Evolutionary conservation across 2,329 filamentous ascomycete genomes (phyloP).

Genomic region (Alternaria sp.): DNA sequence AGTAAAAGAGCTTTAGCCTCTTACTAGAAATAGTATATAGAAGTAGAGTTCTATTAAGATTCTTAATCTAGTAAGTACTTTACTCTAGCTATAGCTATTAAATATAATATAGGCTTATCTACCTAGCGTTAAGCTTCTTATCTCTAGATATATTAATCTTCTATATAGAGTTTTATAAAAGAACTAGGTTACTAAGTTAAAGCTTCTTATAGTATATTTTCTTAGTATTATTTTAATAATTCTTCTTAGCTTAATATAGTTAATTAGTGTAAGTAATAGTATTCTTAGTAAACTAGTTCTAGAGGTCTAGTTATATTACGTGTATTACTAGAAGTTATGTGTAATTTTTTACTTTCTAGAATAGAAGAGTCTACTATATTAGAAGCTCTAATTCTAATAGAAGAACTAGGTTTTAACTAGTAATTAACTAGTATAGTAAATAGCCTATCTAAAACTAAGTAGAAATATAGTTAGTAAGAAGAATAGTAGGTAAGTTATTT

Average conservation of each 20-base stretch:
- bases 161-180: too few relatives aligned
- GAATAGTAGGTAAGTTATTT: not conserved
- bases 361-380: not conserved
- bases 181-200: too few relatives aligned
- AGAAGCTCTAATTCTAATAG: not conserved
- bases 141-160: too few relatives aligned
- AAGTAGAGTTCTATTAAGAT: not conserved
- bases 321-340: too few relatives aligned
- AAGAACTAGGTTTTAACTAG: not conserved
- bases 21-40: not conserved
- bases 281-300: too few relatives aligned
- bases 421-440: not conserved
- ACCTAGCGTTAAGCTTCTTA: too few relatives aligned
- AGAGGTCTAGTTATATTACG: too few relatives aligned
- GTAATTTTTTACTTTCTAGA: not conserved
- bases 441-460: not conserved
- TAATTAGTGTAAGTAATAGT: too few relatives aligned
- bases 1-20: not conserved
- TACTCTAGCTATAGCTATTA: not conserved
- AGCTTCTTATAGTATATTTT: too few relatives aligned
- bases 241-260: too few relatives aligned
- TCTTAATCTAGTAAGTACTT: not conserved
- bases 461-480: not conserved
- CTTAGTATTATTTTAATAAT: too few relatives aligned
- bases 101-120: too few relatives aligned